A percentile compares a stretch with the other conserved stretches of the same genome.
phyloP scores from a whole-genome alignment of 1,139 yeast genomes.

The Ogataea hybrid region DNA sequence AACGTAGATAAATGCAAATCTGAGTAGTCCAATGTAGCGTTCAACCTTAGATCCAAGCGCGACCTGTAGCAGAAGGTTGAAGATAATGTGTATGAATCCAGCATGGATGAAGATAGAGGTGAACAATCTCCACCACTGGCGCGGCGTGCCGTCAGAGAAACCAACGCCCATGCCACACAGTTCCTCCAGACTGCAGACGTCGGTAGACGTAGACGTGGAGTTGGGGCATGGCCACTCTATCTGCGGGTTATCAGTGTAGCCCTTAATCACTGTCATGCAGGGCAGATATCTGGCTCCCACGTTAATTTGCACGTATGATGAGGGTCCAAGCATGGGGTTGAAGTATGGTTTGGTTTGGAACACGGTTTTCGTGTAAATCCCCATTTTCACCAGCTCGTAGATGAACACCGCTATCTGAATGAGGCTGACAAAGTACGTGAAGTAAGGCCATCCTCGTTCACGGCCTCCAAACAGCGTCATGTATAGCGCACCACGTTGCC shows the following conservation, averaged over 20 bases:
- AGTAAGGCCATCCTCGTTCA: slow-evolving; percentile 34
- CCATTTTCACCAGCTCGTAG: slow-evolving; percentile 65
- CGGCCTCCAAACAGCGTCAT: slow-evolving; percentile 17
- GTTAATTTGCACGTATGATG: slow-evolving; percentile 60
- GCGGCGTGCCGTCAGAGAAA: slow-evolving; percentile 40
- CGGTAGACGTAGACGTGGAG: slow-evolving; percentile 53
- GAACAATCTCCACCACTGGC: slow-evolving; percentile 71
- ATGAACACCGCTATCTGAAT: slow-evolving; percentile 61
- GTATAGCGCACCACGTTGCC: neutral
- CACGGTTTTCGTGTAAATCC: slow-evolving; percentile 60
- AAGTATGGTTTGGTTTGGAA: slow-evolving; percentile 70
- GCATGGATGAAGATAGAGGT: slow-evolving; percentile 77
- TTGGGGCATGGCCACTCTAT: slow-evolving; percentile 68
- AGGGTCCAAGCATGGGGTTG: slow-evolving; percentile 84
- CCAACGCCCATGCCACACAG: slow-evolving; percentile 61
- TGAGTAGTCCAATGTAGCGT: slow-evolving; percentile 52
- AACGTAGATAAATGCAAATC: slow-evolving; percentile 57
- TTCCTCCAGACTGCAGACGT: slow-evolving; percentile 56
- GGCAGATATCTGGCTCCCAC: slow-evolving; percentile 75
- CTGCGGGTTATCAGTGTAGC: slow-evolving; percentile 48
- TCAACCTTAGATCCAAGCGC: slow-evolving; percentile 66
- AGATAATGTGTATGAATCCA: slow-evolving; percentile 67
- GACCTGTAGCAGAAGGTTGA: slow-evolving; percentile 61
- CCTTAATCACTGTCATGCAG: slow-evolving; percentile 58
- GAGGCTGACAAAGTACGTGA: slow-evolving; percentile 45